Base-by-base conservation (phyloP, 192 early-diverging fungal species). In the Mortierella antarctica region DNA sequence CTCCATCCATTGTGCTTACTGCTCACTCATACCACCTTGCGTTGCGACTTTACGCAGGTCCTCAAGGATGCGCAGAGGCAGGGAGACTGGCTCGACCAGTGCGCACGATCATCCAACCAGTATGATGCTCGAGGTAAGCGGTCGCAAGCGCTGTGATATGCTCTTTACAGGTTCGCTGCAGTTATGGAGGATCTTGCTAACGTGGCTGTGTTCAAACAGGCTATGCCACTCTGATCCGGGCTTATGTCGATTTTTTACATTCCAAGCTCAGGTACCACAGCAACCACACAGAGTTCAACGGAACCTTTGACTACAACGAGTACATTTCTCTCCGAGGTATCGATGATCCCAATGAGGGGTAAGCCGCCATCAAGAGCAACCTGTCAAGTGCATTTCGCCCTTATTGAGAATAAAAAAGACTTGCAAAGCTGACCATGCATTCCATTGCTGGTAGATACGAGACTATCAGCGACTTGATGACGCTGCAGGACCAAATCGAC, bases 261-360 rank as follows among this genome's bases (percentile, higher is more conserved):
- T 88, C 91, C 44, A 99, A 99, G 86, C 89, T 99, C 57, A 91
- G 96, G 62, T 99, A 94, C 82, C 98, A 99, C 78, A 83, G 90
- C 44, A 85, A 90, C 49, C 95, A 97, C 78, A 95, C 95, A 12
- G 95, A 96, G 67, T 99, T 98, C 76, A 93, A 91, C 61, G 98
- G 95, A 21, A 93, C 87, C 65, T 99, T 99, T 88, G 96, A 98
- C 74, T 99, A 99, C 83, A 94, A 98, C 65, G 98, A 99, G 74
- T 99, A 97, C 70, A 91, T 97, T 50, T 94, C 93, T 53, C 82
- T 99, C 64, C 95, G 94, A 78, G 93, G 94, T 59, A 93, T 97
- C 57, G 94, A 97, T 69, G 98, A 99, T 84, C 98, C 98, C 31
- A 98, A 99, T 83, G 98, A 98, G 88, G 98, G 98, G 87, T 94